Base-by-base conservation (phyloP, 176 grass and related monocot genomes). In the Triticum urartu region DNA sequence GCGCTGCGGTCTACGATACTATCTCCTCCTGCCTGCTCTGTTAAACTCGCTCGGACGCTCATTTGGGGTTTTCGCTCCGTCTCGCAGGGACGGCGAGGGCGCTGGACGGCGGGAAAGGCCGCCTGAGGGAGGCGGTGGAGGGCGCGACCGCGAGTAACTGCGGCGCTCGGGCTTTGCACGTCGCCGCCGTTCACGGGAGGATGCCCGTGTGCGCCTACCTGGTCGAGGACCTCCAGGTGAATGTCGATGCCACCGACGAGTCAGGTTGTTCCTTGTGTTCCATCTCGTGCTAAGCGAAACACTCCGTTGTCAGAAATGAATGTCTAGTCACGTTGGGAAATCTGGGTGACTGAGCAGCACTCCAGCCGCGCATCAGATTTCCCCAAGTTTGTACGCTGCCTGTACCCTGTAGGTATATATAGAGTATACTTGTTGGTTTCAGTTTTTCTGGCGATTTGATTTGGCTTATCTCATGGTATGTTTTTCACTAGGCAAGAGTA, bases 81-180 rank as follows among this genome's bases (percentile, higher is more conserved):
- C 13, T 50, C 42, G 72, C 8, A 75, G 72, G 9, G 72, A 50
- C 72, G 72, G 72, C 42, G 24, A 75, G 13, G 72, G 7, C 22
- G 42, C 72, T 75, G 42, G 72, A 75, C 72, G 42, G 72, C 72
- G 72, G 72, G 72, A 75, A 75, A 13, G 72, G 72, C 9, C 72
- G 72, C 72, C 42, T 75, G 72, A 75, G 42, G 72, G 72, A 75
- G 42, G 72, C 72, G 72, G 72, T 75, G 42, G 13, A 50, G 72
- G 72, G 42, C 13, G 72, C 72, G 42, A 48, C 15, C 72, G 12
- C 72, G 3, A 14, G 1, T 30, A 8, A 26, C 9, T 50, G 72
- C 42, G 72, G 72, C 72, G 72, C 72, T 7, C 6, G 42, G 72
- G 11, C 72, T 75, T 30, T 75, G 42, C 72, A 75, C 42, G 72